Evolutionary conservation across 176 grass and related monocot species (phyloP), one percentile per base, ranked within the genome.

Genomic region (Ensete ventricosum): DNA sequence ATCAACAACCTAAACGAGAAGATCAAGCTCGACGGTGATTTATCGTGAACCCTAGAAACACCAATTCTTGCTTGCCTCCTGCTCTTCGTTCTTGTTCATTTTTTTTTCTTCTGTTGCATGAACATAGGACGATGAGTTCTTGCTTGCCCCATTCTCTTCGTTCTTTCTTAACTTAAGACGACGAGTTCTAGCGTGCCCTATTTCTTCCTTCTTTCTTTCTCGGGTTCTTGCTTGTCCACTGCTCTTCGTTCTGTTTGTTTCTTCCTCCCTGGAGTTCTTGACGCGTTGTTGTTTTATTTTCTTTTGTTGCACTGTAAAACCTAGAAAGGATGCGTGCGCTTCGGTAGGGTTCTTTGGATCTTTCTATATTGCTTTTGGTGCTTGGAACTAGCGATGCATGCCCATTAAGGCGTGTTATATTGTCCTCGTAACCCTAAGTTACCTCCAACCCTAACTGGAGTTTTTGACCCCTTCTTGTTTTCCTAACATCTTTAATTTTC

Each of bases 1-100:
- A 99, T 99, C 86, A 99, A 99, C 81, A 99, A 99, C 60, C 82
- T 99, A 80, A 94, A 99, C 78, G 95, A 99, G 78, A 99, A 94
- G 76, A 91, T 89, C 88, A 99, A 99, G 21, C 82, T 94, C 66
- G 95, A 94, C 73, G 95, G 95, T 94, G 60, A 23, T 13, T 27
- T 24, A 13, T 11, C 20, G 19, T 26, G 13, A 27, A 52, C 22
- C 22, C 16, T 12, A 14, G 29, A 50, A 50, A 5, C 3, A 69
- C 34, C 34, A 43, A 4, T 43, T 43, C 34, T 19, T 17, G 2
- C 52, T 27, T 43, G 0, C 8, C 43, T 48, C 5, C 14, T 17
- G 22, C 63, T 29, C n/a, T 26, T 20, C 10, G 12, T 25, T 17
- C 9, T 10, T 14, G 43, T 50, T n/a, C 34, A 1, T 6, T 11